Base-by-base conservation (phyloP, 2,329 filamentous ascomycete genomes). In the Cladosporium sp. region DNA sequence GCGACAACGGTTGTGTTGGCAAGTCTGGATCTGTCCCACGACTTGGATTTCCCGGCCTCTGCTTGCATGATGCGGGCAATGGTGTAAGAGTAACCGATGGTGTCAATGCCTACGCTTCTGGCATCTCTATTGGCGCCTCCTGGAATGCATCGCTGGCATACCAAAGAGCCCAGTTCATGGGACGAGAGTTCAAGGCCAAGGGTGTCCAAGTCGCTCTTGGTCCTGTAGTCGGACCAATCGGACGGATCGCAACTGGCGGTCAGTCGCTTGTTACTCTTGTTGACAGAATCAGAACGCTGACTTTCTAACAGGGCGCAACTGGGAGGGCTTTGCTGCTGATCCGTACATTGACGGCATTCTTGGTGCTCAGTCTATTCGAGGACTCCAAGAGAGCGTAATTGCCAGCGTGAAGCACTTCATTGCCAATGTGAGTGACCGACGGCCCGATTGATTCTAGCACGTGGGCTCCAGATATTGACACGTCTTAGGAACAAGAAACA, bases 301-400 rank as follows among this genome's bases (percentile, higher is more conserved):
- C 15, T 36, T 11, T 2, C 32, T 2, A 5, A 3, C 19, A 48
- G 65, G 65, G 3, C 78, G 86, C n/a, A 86, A 80, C 60, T 89
- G 85, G 85, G 86, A 90, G 62, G 80, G 81, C 0, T 89, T 89
- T 59, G 85, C 84, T 1, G 70, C 78, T 1, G 86, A 90, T 62
- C 85, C 86, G 0, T 80, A 79, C 3, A 74, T 89, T 17, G 77
- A 81, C 56, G 80, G 71, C 0, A 66, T 76, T 49, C 73, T 73
- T 3, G 78, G 69, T 15, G 71, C 73, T 2, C 62, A 76, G 54
- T 80, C 78, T 1, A 76, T 83, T 52, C 38, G 72, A 58, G 80
- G 80, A 1, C 76, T 83, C 53, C 80, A 83, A 59, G 72, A 76
- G 22, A 79, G 77, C 7, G 76, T 80, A 0, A 80, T 83, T 51